Evolutionary conservation across 495 filamentous ascomycete genomes (phyloP).

Genomic region (Durotheca rogersii): DNA sequence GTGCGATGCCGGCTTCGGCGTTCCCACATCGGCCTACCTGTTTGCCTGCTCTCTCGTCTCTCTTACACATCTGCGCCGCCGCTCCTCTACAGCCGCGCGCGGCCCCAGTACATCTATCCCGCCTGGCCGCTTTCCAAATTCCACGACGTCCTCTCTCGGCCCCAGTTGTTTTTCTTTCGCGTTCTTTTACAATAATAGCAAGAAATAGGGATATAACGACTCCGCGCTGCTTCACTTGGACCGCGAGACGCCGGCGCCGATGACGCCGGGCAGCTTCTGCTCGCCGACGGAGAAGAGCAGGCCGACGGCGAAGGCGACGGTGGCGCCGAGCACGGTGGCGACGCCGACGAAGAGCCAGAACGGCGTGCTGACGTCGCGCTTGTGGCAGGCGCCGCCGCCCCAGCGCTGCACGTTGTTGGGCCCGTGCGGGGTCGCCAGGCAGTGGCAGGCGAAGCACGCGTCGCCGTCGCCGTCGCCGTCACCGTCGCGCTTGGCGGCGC

Average conservation of each 20-base stretch:
- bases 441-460: slow-evolving; percentile 76
- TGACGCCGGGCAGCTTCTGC: slow-evolving; percentile 78
- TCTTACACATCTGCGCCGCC: too few species aligned
- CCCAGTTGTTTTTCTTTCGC: too few species aligned
- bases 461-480: slow-evolving; percentile 32
- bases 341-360: slow-evolving; percentile 84
- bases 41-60: background rate
- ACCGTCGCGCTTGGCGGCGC: too few species aligned
- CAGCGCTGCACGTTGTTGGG: slow-evolving; percentile 53
- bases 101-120: too few species aligned
- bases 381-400: slow-evolving; percentile 87
- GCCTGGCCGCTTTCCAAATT: too few species aligned
- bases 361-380: slow-evolving; percentile 80
- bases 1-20: background rate
- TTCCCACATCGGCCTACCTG: background rate
- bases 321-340: slow-evolving; percentile 60
- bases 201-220: too few species aligned
- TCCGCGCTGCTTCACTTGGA: slow-evolving; percentile 55
- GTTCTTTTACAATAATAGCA: too few species aligned
- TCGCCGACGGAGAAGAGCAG: slow-evolving; percentile 77
- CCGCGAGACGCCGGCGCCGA: slow-evolving; percentile 78
- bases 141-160: too few species aligned
- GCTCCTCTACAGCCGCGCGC: too few species aligned
- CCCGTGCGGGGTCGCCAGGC: slow-evolving; percentile 52
- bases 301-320: slow-evolving; percentile 66